A percentile compares a stretch with the other conserved stretches of the same genome.
phyloP scores from a whole-genome alignment of 805 yeast species.

The Lachancea lanzarotensis region DNA sequence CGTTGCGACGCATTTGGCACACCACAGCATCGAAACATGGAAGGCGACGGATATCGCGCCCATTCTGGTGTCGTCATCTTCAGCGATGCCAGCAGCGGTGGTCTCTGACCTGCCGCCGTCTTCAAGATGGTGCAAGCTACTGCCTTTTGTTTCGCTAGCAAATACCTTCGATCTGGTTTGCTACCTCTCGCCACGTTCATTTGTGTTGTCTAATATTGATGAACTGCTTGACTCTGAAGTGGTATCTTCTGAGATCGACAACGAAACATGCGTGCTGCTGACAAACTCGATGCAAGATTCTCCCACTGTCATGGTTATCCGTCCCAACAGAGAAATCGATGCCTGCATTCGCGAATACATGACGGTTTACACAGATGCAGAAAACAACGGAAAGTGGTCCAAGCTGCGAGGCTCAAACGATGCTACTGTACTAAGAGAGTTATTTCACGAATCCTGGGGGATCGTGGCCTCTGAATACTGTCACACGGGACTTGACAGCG shows the following conservation, averaged over 20 bases:
- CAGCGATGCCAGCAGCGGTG: not conserved
- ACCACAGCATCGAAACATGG: slow-evolving; percentile 13
- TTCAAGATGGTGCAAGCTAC: slow-evolving; percentile 14
- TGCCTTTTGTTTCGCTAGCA: slow-evolving; percentile 20
- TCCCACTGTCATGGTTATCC: slow-evolving; percentile 14
- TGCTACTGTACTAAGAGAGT: slow-evolving; percentile 21
- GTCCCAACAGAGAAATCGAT: slow-evolving; percentile 27
- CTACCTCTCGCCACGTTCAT: slow-evolving; percentile 27
- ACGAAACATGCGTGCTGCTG: slow-evolving; percentile 31
- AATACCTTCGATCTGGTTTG: slow-evolving; percentile 25
- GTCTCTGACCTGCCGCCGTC: not conserved
- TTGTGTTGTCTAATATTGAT: slow-evolving; percentile 27
- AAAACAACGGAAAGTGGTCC: slow-evolving; percentile 11
- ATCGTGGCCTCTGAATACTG: slow-evolving; percentile 9
- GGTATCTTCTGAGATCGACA: slow-evolving; percentile 28
- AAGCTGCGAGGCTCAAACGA: slow-evolving; percentile 13
- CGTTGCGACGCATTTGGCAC: slow-evolving; percentile 14
- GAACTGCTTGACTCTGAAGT: slow-evolving; percentile 24
- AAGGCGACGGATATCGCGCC: slow-evolving; percentile 7
- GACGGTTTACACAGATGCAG: slow-evolving; percentile 25
- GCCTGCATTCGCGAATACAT: slow-evolving; percentile 31
- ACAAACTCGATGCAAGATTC: slow-evolving; percentile 16
- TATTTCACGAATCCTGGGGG: slow-evolving; percentile 32
- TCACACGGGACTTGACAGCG: slow-evolving; percentile 2
- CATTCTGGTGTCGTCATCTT: not conserved